A percentile compares a stretch with the other conserved stretches of the same genome.
These are phyloP conservation scores for Candida chilensis DNA, from an alignment of 805 yeast species.

Conservation along the genomic window DNA sequence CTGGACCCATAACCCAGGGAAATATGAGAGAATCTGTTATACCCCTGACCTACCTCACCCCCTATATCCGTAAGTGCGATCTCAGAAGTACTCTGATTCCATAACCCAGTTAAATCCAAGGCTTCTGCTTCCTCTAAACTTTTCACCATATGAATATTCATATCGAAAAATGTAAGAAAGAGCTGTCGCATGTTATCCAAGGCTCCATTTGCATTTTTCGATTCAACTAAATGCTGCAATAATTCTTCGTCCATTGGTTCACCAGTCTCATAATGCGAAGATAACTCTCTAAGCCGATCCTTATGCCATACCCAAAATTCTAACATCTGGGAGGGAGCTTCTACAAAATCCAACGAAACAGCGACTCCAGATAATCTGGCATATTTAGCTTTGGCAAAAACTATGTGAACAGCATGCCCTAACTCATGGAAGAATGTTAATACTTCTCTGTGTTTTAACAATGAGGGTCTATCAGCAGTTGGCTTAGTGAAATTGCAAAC, in stretches of 20 bases:
- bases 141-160: conserved; percentile 51
- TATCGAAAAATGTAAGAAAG: conserved; percentile 72
- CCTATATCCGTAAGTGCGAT: conserved; percentile 51
- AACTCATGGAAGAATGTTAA: conserved; percentile 83
- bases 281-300: conserved; percentile 45
- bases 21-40: conserved; percentile 69
- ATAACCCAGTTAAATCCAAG: conserved; percentile 40
- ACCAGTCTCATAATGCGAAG: conserved; percentile 59
- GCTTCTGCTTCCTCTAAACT: conserved; percentile 27
- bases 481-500: conserved; percentile 84
- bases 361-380: conserved; percentile 69
- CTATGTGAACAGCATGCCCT: conserved; percentile 82
- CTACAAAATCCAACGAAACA: conserved; percentile 82
- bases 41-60: conserved; percentile 51
- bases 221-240: conserved; percentile 45
- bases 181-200: conserved; percentile 65
- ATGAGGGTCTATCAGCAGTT: conserved; percentile 58
- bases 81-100: conserved; percentile 64
- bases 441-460: conserved; percentile 71
- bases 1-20: conserved; percentile 78
- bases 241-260: conserved; percentile 48
- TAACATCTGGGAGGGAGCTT: conserved; percentile 84
- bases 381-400: conserved; percentile 57
- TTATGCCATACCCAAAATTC: conserved; percentile 85
- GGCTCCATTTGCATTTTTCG: conserved; percentile 75